phyloP scores from a whole-genome alignment of 2,329 filamentous ascomycete genomes.

The Talaromyces sp. region DNA sequence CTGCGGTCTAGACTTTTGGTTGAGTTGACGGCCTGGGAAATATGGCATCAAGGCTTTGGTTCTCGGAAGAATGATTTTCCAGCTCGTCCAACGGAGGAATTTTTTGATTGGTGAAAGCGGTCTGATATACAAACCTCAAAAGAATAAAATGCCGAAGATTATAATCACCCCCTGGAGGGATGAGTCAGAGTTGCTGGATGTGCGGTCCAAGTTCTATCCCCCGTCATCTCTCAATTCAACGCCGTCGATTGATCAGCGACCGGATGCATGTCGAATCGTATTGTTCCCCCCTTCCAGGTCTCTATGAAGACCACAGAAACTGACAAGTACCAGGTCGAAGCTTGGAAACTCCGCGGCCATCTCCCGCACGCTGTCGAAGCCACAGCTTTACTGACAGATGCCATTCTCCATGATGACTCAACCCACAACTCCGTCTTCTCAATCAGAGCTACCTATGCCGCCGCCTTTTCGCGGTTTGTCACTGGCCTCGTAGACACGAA shows the following conservation, averaged over 20 bases:
- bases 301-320: background rate
- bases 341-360: constrained; percentile 47
- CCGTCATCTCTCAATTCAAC: constrained; percentile 29
- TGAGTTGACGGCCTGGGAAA: background rate
- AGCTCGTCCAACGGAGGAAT: background rate
- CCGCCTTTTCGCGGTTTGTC: constrained; percentile 50
- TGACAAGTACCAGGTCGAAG: constrained; percentile 36
- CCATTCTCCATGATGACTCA: constrained; percentile 46
- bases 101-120: constrained; percentile 8
- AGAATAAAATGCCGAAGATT: constrained; percentile 39
- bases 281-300: constrained; percentile 14
- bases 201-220: constrained; percentile 44
- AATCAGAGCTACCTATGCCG: constrained; percentile 46
- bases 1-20: background rate
- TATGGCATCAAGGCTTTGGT: background rate
- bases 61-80: constrained; percentile 1
- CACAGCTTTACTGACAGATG: constrained; percentile 47
- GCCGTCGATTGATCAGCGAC: constrained; percentile 36
- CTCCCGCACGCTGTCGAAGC: constrained; percentile 49
- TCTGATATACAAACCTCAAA: background rate
- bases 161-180: constrained; percentile 46
- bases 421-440: constrained; percentile 44
- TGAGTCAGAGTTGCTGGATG: constrained; percentile 36
- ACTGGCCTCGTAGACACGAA: constrained; percentile 48
- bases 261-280: constrained; percentile 43